Percentiles rank a stretch among this genome's conserved stretches.
Conservation (phyloP, 306 rosid genomes). For the Bauhinia variegata region DNA sequence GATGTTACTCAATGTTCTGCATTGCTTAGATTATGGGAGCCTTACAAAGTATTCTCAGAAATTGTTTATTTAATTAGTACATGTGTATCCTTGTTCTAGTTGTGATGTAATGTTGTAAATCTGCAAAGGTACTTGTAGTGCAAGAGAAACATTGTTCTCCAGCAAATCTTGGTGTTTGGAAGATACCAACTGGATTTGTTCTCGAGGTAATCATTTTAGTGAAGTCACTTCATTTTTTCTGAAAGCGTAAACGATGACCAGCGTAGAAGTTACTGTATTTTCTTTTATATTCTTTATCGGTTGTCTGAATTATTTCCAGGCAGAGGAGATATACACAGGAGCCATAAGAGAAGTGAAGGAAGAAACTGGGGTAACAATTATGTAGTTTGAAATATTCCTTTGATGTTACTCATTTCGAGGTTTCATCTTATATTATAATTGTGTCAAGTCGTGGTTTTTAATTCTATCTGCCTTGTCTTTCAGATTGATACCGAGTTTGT, state of each 20-base stretch:
- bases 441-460: conserved; percentile 4
- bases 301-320: conserved; percentile 49
- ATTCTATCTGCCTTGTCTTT: conserved; percentile 36
- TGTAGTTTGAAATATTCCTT: conserved; percentile 3
- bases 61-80: conserved; percentile 24
- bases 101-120: conserved; percentile 22
- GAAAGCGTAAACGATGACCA: conserved; percentile 4
- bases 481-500: conserved; percentile 90
- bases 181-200: conserved; percentile 95
- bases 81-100: neutral
- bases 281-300: conserved; percentile 32
- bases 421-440: neutral
- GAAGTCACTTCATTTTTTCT: neutral
- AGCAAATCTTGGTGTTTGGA: conserved; percentile 69
- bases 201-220: conserved; percentile 62
- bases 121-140: conserved; percentile 82
- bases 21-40: neutral
- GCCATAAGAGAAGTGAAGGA: conserved; percentile 95
- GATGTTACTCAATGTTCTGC: conserved; percentile 11
- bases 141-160: conserved; percentile 88
- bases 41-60: neutral
- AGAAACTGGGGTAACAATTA: conserved; percentile 82
- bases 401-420: conserved; percentile 1
- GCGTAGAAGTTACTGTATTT: conserved; percentile 2
- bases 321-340: conserved; percentile 92